Evolutionary conservation across 805 yeast species (phyloP), one percentile per base, ranked within the genome.

Genomic region (Metschnikowia picachoensis): DNA sequence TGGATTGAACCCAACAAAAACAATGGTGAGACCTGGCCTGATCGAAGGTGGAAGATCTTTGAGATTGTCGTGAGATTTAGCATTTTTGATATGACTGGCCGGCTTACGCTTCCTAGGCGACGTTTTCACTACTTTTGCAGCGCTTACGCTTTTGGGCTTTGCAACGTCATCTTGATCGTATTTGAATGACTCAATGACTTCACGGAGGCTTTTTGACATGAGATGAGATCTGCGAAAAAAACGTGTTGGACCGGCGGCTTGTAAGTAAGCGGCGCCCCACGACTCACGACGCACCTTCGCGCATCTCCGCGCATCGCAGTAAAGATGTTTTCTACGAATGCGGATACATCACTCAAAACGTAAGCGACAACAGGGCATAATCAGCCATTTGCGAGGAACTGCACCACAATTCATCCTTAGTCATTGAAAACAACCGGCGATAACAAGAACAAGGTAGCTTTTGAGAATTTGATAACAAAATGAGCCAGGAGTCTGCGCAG

Each of bases 1-100:
- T 0, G 94, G 94, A 55, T 85, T 85, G 66, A 73, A 83, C 1
- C 94, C 94, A 3, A 85, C 71, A 53, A 85, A 85, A 3, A 85
- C 70, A 1, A 83, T 41, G 13, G 56, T 47, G 35, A 67, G 55
- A 39, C 59, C 42, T 2, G 46, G 41, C 14, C 51, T 39, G 17
- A 71, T 42, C 12, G 70, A 65, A 4, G 75, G 76, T 28, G 57
- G 60, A 10, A 69, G 56, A 32, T 68, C 70, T 14, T 57, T 48
- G n/a, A 58, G 57, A 2, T 8, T 13, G 3, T 33, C 12, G 43
- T 8, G 13, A 7, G 29, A 13, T 13, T 29, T 15, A 5, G 28
- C 35, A 2, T 2, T 3, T n/a, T 39, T 31, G 13, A 12, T 32
- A n/a, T 10, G 14, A 33, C 35, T 25, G 28, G 17, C 34, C 46